Evolutionary conservation across 805 yeast genomes (phyloP).

Genomic region (Metschnikowia cerradonensis): DNA sequence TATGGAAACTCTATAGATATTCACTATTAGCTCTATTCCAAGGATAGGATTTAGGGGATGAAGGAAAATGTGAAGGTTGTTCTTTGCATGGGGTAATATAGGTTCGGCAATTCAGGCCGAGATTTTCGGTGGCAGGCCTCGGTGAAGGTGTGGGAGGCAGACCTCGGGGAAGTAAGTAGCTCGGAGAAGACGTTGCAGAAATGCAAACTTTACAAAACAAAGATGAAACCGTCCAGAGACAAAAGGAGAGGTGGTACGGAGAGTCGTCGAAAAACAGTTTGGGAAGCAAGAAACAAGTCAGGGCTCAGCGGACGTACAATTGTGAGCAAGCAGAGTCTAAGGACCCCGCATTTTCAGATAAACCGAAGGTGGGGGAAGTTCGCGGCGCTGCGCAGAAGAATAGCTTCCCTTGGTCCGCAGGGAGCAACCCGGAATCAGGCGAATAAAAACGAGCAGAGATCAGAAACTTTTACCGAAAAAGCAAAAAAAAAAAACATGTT

Average conservation of each 20-base stretch:
- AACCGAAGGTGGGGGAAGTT: constrained; percentile 2
- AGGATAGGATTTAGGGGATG: too few relatives aligned
- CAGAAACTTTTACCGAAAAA: not conserved
- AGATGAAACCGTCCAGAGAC: not conserved
- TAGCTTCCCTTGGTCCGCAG: constrained; percentile 2
- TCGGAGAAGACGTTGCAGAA: not conserved
- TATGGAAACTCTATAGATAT: too few relatives aligned
- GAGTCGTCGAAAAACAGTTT: not conserved
- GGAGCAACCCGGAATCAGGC: not conserved
- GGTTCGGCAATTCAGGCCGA: not conserved
- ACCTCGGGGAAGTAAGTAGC: not conserved
- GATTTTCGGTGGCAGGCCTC: not conserved
- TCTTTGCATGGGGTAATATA: not conserved
- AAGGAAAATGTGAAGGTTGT: not conserved
- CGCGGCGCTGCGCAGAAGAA: constrained; percentile 5
- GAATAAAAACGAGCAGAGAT: not conserved
- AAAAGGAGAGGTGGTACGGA: not conserved
- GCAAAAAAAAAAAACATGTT: too few relatives aligned
- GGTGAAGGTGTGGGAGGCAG: not conserved
- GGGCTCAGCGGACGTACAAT: not conserved
- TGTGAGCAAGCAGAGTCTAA: not conserved
- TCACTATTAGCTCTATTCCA: too few relatives aligned
- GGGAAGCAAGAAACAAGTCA: not conserved
- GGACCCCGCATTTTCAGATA: constrained; percentile 5
- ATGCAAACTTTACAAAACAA: not conserved